Base-by-base conservation (phyloP, 2,329 filamentous ascomycete genomes). In the Aureobasidium zeae region DNA sequence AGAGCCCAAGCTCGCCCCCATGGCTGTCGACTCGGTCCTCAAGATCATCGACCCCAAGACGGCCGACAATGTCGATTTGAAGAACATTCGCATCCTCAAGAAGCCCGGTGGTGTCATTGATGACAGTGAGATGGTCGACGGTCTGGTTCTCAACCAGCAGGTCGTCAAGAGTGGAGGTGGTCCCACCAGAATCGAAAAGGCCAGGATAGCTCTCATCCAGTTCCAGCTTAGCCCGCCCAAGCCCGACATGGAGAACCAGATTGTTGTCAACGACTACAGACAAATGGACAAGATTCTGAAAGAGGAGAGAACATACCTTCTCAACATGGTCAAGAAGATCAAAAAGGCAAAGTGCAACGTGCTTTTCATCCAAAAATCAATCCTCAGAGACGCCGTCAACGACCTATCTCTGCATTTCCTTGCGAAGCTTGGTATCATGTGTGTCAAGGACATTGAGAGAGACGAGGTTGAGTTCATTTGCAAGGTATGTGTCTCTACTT, bases 241-340 rank as follows among this genome's bases (percentile, higher is more conserved):
- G 70, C 91, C 91, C 55, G 91, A 54, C 55, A 98, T 98, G 91
- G 91, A 98, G 72, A 98, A 98, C 70, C 91, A 93, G 60, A 96
- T 98, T 52, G 82, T 94, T 22, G 91, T 98, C 59, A 98, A 98
- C 67, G 91, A 98, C 71, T 98, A 98, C 75, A 79, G 91, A 60
- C 91, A 98, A 65, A 98, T 98, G 91, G 91, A 98, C 73, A 98
- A 96, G 76, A 98, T 98, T 53, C 77, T 98, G 56, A 98, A 98
- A 71, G 91, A 98, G 70, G 91, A 98, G 72, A 86, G 91, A 54
- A 85, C 91, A 55, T 98, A 98, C 68, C 78, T 98, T 52, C 77
- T 98, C 47, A 96, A 96, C 73, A 85, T 98, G 79, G 88, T 93
- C 62, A 96, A 98, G 78, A 98, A 96, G 76, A 98, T 98, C 67